Evolutionary conservation across 2,329 filamentous ascomycete species (phyloP).

Genomic region (Sporothrix schenckii): DNA sequence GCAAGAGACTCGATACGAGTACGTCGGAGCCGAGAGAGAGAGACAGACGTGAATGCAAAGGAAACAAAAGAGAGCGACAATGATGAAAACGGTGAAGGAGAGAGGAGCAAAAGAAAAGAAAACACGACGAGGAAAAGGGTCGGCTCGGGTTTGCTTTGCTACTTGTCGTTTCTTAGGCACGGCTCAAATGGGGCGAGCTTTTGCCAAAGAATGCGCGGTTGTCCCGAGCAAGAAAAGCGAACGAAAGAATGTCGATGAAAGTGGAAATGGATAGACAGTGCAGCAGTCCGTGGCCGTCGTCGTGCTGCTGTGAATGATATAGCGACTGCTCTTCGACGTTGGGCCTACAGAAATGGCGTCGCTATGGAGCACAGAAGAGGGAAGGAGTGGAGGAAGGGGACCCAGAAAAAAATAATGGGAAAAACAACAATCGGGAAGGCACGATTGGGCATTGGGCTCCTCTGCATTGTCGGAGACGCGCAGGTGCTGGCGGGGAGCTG

Average conservation of each 20-base stretch:
- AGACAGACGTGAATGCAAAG: slow-evolving; percentile 4
- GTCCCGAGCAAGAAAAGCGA: slow-evolving; percentile 9
- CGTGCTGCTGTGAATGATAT: background rate
- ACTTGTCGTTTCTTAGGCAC: background rate
- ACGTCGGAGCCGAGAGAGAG: background rate
- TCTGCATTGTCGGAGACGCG: slow-evolving; percentile 28
- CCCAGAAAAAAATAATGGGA: background rate
- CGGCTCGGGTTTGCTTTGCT: background rate
- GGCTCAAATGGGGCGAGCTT: background rate
- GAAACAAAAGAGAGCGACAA: slow-evolving; percentile 4
- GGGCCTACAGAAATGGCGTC: slow-evolving; percentile 27
- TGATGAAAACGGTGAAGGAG: background rate
- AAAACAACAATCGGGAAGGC: slow-evolving; percentile 21
- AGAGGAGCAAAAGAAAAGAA: background rate
- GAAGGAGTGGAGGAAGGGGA: background rate
- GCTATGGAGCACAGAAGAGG: slow-evolving; percentile 32
- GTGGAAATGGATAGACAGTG: slow-evolving; percentile 1
- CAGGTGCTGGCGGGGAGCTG: slow-evolving; percentile 4
- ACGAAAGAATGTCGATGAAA: slow-evolving; percentile 21
- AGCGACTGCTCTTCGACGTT: background rate
- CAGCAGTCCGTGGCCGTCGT: slow-evolving; percentile 3
- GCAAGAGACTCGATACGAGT: background rate
- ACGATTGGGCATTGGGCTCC: slow-evolving; percentile 31
- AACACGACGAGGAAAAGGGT: slow-evolving; percentile 1
- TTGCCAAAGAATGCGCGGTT: slow-evolving; percentile 22